Evolutionary conservation across 306 rosid genomes (phyloP), one percentile per base, ranked within the genome.

Genomic region (Rubus idaeus): DNA sequence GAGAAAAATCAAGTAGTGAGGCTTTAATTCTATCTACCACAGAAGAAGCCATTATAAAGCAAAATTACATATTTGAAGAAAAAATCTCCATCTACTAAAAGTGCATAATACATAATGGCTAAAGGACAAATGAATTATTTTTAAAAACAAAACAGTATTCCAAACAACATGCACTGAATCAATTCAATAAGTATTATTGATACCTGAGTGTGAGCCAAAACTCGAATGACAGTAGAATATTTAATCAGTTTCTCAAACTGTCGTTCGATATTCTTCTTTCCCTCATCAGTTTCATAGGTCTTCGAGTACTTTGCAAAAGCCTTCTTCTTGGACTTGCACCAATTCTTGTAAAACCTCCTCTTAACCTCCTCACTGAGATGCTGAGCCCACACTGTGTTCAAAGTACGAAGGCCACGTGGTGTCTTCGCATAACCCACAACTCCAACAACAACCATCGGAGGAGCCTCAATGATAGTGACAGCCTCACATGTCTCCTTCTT

Each of bases 281-380:
- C 97, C 6, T 89, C 97, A 0, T 88, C 96, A 62, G 90, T 74
- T 74, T 92, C 96, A 75, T 77, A 90, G 53, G 82, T 89, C 90
- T 84, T 90, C 0, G 96, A 87, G 85, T 92, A 90, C 74, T 90
- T 92, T 17, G 87, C 63, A 70, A 92, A 92, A 21, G 96, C 97
- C 91, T 86, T 92, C 96, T 92, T 89, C 92, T 92, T 92, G 60
- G 97, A 92, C 87, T 90, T 92, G 90, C 90, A 84, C 96, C 93
- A 92, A 72, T 92, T 92, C 87, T 92, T 90, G 45, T 92, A 92
- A 79, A 92, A 92, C 81, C 96, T 84, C 52, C 97, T 83, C 86
- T 77, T 92, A 3, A 92, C 50, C 76, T 92, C 97, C 80, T 92
- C 96, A 42, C 92, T 90, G 78, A 92, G 79, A 81, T 92, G 97